Conservation (phyloP, 2,329 filamentous ascomycete genomes). For the Colletotrichum eleusines region DNA sequence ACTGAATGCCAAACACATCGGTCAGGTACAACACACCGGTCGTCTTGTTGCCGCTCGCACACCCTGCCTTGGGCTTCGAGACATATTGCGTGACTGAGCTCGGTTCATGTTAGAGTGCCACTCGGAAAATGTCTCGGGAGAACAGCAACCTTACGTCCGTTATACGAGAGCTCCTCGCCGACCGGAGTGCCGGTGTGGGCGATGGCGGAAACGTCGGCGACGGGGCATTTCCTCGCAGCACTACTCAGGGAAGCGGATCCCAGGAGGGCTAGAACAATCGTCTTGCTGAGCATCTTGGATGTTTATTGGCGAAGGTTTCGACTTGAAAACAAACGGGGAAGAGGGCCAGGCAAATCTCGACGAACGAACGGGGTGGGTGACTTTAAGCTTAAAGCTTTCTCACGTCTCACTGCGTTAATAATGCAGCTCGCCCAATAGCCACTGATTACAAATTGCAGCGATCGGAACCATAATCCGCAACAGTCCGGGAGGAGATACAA, state of each 20-base stretch:
- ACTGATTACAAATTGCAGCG: slow-evolving; percentile 33
- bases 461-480: slow-evolving; percentile 10
- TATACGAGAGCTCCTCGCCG: slow-evolving; percentile 27
- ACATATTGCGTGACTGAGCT: slow-evolving; percentile 32
- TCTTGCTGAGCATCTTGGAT: slow-evolving; percentile 33
- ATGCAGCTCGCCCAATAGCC: not conserved
- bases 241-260: slow-evolving; percentile 22
- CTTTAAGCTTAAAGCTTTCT: slow-evolving; percentile 15
- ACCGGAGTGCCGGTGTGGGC: slow-evolving; percentile 36
- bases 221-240: slow-evolving; percentile 21
- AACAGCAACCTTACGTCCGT: slow-evolving; percentile 20
- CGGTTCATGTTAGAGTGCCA: not conserved
- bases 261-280: slow-evolving; percentile 12
- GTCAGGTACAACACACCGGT: slow-evolving; percentile 45
- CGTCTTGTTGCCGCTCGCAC: slow-evolving; percentile 7
- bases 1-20: slow-evolving; percentile 55
- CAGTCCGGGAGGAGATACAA: slow-evolving; percentile 9
- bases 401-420: not conserved
- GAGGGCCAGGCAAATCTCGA: not conserved
- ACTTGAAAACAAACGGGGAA: too few species aligned
- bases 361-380: not conserved
- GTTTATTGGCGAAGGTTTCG: not conserved
- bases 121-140: not conserved
- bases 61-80: slow-evolving; percentile 32
- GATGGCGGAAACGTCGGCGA: slow-evolving; percentile 34